These are phyloP conservation scores for Iodosphaeria phyllophila DNA, from an alignment of 2,329 filamentous ascomycete species.

Conservation along the genomic window DNA sequence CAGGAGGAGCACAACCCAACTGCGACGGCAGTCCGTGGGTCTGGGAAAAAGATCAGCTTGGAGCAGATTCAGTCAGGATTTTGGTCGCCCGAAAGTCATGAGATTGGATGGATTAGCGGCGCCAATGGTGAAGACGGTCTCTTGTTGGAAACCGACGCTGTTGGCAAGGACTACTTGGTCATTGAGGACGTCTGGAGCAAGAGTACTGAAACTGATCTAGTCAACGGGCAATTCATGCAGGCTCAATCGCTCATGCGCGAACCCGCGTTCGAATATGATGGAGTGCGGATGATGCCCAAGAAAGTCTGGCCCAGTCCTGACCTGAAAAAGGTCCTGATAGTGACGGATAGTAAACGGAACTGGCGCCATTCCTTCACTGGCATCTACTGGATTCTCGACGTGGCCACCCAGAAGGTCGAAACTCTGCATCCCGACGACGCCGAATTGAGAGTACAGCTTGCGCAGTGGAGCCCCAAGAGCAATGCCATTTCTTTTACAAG, in stretches of 20 bases:
- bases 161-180: conserved; percentile 55
- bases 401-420: conserved; percentile 57
- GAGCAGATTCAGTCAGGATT: conserved; percentile 48
- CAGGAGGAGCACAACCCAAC: conserved; percentile 47
- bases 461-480: conserved; percentile 74
- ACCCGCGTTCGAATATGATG: conserved; percentile 39
- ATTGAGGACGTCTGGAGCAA: conserved; percentile 66
- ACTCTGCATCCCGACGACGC: conserved; percentile 55
- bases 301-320: conserved; percentile 62
- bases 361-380: conserved; percentile 85
- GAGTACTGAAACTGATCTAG: conserved; percentile 20
- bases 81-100: conserved; percentile 45
- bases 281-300: conserved; percentile 32
- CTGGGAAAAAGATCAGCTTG: conserved; percentile 54
- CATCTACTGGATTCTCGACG: conserved; percentile 82
- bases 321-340: conserved; percentile 71
- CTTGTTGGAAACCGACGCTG: conserved; percentile 51
- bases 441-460: conserved; percentile 56
- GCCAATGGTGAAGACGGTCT: conserved; percentile 67
- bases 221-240: conserved; percentile 19
- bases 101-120: conserved; percentile 60
- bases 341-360: conserved; percentile 52
- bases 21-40: conserved; percentile 39
- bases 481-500: conserved; percentile 79
- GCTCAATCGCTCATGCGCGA: conserved; percentile 61